phyloP scores from a whole-genome alignment of 2,329 filamentous ascomycete species.

The Calonectria multiphialidica region DNA sequence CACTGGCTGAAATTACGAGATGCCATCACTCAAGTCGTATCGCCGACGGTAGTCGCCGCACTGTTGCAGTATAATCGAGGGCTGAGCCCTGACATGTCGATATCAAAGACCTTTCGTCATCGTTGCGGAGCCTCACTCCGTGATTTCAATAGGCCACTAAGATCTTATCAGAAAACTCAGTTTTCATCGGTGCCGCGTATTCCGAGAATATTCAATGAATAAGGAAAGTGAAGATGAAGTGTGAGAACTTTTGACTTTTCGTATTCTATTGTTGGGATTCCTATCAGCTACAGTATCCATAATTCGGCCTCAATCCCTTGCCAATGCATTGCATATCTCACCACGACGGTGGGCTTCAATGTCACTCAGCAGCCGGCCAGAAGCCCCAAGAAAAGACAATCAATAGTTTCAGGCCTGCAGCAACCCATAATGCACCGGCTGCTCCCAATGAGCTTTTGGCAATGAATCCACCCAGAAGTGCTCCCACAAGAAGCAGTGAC shows the following conservation, averaged over 20 bases:
- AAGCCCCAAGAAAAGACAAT: slow-evolving; percentile 70
- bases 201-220: not conserved
- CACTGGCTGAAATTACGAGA: not conserved
- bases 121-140: not conserved
- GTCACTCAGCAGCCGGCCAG: slow-evolving; percentile 64
- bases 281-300: not conserved
- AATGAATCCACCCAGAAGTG: slow-evolving; percentile 63
- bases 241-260: not conserved
- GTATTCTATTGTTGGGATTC: not conserved
- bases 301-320: not conserved
- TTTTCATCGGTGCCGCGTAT: not conserved
- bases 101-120: not conserved
- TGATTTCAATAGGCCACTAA: not conserved
- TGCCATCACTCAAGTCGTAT: not conserved
- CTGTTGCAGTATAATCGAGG: not conserved
- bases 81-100: not conserved
- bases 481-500: slow-evolving; percentile 61
- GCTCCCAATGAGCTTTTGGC: slow-evolving; percentile 61
- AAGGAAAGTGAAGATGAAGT: not conserved
- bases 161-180: not conserved
- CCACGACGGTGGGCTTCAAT: not conserved
- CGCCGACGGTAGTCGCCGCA: not conserved
- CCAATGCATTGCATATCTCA: not conserved
- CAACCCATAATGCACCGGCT: slow-evolving; percentile 70
- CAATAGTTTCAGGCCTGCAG: slow-evolving; percentile 65